Evolutionary conservation across 2,329 filamentous ascomycete species (phyloP).

Genomic region (Arachnomyces sp.): DNA sequence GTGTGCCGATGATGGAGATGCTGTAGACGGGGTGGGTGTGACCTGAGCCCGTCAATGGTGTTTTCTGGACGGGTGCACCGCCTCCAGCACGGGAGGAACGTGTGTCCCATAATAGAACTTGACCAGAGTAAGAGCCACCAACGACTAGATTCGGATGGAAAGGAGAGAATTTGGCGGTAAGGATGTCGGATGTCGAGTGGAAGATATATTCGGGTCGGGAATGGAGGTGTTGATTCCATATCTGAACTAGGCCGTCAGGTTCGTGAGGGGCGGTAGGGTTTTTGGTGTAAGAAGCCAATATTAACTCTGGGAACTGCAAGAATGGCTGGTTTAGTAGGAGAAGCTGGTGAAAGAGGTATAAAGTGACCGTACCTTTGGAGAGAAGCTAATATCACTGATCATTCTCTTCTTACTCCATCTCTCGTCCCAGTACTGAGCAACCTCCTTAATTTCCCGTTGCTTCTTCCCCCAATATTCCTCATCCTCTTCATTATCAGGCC

Average conservation of each 20-base stretch:
- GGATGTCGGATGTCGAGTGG: slow-evolving; percentile 88
- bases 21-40: slow-evolving; percentile 96
- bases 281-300: slow-evolving; percentile 94
- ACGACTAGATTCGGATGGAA: slow-evolving; percentile 96
- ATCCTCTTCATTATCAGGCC: slow-evolving; percentile 71
- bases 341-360: not conserved
- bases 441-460: slow-evolving; percentile 55
- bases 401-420: slow-evolving; percentile 96
- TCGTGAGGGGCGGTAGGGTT: slow-evolving; percentile 92
- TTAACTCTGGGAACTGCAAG: slow-evolving; percentile 68
- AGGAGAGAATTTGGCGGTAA: slow-evolving; percentile 95
- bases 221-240: slow-evolving; percentile 95
- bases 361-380: slow-evolving; percentile 57
- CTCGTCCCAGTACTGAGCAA: slow-evolving; percentile 89
- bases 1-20: slow-evolving; percentile 89
- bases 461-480: slow-evolving; percentile 44
- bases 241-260: slow-evolving; percentile 83
- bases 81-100: slow-evolving; percentile 66
- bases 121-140: slow-evolving; percentile 91
- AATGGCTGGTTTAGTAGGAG: slow-evolving; percentile 12
- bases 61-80: slow-evolving; percentile 78
- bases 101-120: slow-evolving; percentile 95
- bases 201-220: slow-evolving; percentile 94
- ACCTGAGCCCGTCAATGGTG: slow-evolving; percentile 84
- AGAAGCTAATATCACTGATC: slow-evolving; percentile 93